Evolutionary conservation across 164 flowering plant genomes (phyloP), one percentile per base, ranked within the genome.

Genomic region (Brasenia schreberi): DNA sequence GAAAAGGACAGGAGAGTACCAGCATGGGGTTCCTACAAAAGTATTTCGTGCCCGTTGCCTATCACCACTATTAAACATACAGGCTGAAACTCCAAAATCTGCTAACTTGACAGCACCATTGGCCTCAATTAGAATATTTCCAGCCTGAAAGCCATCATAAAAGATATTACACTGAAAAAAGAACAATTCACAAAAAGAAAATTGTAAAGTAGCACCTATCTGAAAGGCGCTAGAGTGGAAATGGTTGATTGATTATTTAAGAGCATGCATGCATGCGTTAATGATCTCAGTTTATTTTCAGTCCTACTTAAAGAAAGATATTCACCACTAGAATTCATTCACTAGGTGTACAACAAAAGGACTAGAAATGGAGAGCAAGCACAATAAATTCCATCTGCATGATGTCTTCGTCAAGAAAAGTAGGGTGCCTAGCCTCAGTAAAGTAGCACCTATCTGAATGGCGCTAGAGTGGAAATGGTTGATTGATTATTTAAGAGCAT

Each of bases 11-110:
- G 27, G 66, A n/a, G 65, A 52, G 33, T 59, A 88, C 99, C 97
- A 95, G 92, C 99, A 95, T 19, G 99, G 99, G 63, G 99, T 95
- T 66, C 99, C 99, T 64, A 88, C 97, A 80, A 95, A 95, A 10
- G 99, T 89, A 72, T 92, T 92, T 76, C 99, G 84, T 42, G 97
- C 74, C 18, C 87, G 87, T 56, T 87, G 99, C 61, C 99, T 83
- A 76, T 89, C 96, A 64, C 99, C 97, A 61, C 85, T 68, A 74
- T 95, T 97, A 85, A 92, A 92, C 97, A 92, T 84, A 80, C 94
- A 82, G 16, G 99, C 97, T 67, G 97, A 87, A 45, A 95, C 97
- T 62, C 99, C 97, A 81, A 88, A 95, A 69, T 95, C 99, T 18
- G 86, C 99, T 70, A 95, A 74, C 81, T 88, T 95, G 42, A 95